Conservation (phyloP, 108 stramenopile species). For the Nannochloropsis oceanica region DNA sequence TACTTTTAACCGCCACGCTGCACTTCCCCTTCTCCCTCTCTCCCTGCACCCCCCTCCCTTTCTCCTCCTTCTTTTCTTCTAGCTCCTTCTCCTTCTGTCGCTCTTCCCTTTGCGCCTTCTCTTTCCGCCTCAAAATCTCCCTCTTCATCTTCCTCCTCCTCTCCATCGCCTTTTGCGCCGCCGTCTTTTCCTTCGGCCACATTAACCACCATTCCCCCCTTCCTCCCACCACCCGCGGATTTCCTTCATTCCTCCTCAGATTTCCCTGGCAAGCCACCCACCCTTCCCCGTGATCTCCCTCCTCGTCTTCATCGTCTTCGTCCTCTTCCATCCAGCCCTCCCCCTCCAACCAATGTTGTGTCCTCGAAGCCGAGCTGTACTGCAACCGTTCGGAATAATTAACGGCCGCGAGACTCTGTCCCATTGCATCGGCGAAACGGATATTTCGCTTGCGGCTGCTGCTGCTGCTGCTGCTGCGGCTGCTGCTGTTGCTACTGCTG, state of each 20-base stretch:
- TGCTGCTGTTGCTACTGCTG: too few species aligned
- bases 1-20: not conserved
- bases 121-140: not conserved
- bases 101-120: conserved; percentile 7
- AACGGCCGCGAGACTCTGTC: not conserved
- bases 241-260: not conserved
- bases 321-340: not conserved
- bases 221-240: not conserved
- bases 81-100: not conserved
- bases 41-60: not conserved
- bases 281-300: not conserved
- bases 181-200: not conserved
- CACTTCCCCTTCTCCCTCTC: not conserved
- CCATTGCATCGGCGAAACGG: not conserved
- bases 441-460: not conserved
- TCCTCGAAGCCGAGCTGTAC: not conserved
- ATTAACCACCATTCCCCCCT: not conserved
- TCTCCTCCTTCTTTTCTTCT: not conserved
- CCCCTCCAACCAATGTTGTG: not conserved
- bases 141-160: not conserved
- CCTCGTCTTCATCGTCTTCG: not conserved
- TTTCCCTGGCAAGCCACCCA: not conserved
- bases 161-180: not conserved
- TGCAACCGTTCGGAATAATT: not conserved
- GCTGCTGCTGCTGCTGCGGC: too few species aligned